Base-by-base conservation (phyloP, 164 flowering plant genomes). In the Amborella trichopoda region DNA sequence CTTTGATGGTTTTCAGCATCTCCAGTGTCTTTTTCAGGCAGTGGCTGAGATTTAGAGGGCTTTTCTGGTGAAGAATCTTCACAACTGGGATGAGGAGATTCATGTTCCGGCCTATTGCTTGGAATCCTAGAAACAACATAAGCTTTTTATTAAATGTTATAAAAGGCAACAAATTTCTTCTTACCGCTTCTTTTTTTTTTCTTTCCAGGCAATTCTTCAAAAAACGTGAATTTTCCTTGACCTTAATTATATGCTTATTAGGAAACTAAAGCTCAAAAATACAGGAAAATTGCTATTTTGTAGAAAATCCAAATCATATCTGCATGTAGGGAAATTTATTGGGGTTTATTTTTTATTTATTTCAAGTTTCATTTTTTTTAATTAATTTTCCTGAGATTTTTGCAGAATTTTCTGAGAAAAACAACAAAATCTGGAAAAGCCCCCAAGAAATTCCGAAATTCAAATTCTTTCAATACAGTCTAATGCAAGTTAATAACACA, bases 1-100 rank as follows among this genome's bases (percentile, higher is more conserved):
- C 56, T 67, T 58, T 77, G 81, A 28, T 74, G 78, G 20, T 65
- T 83, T 0, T 69, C 56, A 12, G 50, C 68, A 36, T 73, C 68
- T 49, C 57, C 49, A 44, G n/a, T 26, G 24, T 22, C 37, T 21
- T 23, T 32, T 22, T 22, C 40, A 19, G 46, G 47, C 16, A 34
- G 39, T 37, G 34, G 53, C 12, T 48, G 52, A 16, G 46, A 60
- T 14, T n/a, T 63, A 17, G 44, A 18, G 2, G 34, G 44, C 36
- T 58, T 50, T 28, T 44, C 28, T 3, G 69, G 56, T 28, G 25
- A 13, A 19, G 59, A n/a, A n/a, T n/a, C 49, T 17, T 23, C 55
- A 36, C 56, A 56, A 23, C 30, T 48, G 26, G 28, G 36, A 43
- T 49, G 75, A n/a, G 73, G 53, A 21, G 59, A 46, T 45, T 22